Conservation (phyloP, 2,329 filamentous ascomycete genomes). For the Xenosphaeropsis pyriputrescens region DNA sequence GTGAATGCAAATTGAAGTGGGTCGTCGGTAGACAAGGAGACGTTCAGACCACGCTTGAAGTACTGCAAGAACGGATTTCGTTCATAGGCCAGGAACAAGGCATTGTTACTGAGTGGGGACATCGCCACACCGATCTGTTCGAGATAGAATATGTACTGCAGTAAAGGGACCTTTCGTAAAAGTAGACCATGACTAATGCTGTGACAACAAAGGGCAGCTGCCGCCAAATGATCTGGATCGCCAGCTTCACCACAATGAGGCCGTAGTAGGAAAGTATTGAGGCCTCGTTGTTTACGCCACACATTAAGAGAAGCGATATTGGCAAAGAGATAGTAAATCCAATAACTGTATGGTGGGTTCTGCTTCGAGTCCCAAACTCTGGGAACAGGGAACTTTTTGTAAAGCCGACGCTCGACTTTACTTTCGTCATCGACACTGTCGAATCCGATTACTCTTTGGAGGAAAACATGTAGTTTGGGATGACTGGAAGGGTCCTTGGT, state of each 20-base stretch:
- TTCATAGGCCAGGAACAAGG: slow-evolving; percentile 89
- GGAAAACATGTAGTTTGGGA: slow-evolving; percentile 85
- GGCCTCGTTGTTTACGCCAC: slow-evolving; percentile 80
- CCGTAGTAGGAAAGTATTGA: slow-evolving; percentile 87
- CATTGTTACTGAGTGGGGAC: slow-evolving; percentile 98
- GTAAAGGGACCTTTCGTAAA: slow-evolving; percentile 80
- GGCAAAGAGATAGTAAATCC: slow-evolving; percentile 94
- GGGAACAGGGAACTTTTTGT: slow-evolving; percentile 86
- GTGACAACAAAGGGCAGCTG: slow-evolving; percentile 82
- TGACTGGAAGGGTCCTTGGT: slow-evolving; percentile 76
- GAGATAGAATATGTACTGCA: slow-evolving; percentile 96
- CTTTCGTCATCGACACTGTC: slow-evolving; percentile 98
- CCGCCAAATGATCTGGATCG: slow-evolving; percentile 89
- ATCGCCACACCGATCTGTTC: slow-evolving; percentile 98
- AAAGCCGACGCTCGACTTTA: slow-evolving; percentile 88
- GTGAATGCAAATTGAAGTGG: slow-evolving; percentile 97
- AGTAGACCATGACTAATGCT: slow-evolving; percentile 93
- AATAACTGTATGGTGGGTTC: slow-evolving; percentile 97
- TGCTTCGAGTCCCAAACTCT: slow-evolving; percentile 81
- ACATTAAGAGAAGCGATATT: slow-evolving; percentile 88
- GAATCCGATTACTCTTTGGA: slow-evolving; percentile 91
- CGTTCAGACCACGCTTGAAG: slow-evolving; percentile 87
- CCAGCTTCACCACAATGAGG: slow-evolving; percentile 96
- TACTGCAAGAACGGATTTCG: slow-evolving; percentile 93
- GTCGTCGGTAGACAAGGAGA: slow-evolving; percentile 92